Evolutionary conservation across 306 rosid species (phyloP).

Genomic region (Delonix regia): DNA sequence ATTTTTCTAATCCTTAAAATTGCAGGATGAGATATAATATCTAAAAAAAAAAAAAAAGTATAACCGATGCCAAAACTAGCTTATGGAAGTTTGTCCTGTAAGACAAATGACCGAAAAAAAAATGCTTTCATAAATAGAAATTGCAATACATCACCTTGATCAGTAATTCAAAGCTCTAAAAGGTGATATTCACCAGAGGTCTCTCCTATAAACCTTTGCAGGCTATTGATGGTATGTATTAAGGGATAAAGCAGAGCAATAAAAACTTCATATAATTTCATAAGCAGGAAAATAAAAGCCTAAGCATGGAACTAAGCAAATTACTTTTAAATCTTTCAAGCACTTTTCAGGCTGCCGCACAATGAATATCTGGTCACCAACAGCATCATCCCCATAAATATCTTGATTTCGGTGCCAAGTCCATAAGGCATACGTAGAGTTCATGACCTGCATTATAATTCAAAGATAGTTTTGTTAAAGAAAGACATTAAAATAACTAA

Average conservation of each 20-base stretch:
- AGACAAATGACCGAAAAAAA: neutral
- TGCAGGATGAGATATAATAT: neutral
- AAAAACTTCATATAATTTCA: conserved; percentile 24
- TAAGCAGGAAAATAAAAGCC: conserved; percentile 27
- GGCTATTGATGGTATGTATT: neutral
- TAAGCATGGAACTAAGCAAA: conserved; percentile 16
- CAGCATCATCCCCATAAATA: conserved; percentile 56
- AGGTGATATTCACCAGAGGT: neutral
- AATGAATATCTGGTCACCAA: conserved; percentile 80
- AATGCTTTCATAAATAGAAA: neutral
- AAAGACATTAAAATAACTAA: neutral
- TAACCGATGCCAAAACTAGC: neutral
- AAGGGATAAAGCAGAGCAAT: conserved; percentile 6
- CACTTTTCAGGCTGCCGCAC: conserved; percentile 79
- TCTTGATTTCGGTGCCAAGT: conserved; percentile 95
- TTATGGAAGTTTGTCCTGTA: neutral
- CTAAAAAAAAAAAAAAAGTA: neutral
- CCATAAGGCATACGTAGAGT: conserved; percentile 87
- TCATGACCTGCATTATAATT: conserved; percentile 60
- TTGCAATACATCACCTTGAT: neutral
- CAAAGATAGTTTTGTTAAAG: neutral
- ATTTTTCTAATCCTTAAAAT: conserved; percentile 5
- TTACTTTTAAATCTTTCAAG: conserved; percentile 48
- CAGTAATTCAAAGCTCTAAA: neutral
- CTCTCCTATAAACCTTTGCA: neutral